A percentile compares a stretch with the other conserved stretches of the same genome.
Conservation (phyloP, 1,284 basidiomycete species). For the Ceratobasidium sp. region DNA sequence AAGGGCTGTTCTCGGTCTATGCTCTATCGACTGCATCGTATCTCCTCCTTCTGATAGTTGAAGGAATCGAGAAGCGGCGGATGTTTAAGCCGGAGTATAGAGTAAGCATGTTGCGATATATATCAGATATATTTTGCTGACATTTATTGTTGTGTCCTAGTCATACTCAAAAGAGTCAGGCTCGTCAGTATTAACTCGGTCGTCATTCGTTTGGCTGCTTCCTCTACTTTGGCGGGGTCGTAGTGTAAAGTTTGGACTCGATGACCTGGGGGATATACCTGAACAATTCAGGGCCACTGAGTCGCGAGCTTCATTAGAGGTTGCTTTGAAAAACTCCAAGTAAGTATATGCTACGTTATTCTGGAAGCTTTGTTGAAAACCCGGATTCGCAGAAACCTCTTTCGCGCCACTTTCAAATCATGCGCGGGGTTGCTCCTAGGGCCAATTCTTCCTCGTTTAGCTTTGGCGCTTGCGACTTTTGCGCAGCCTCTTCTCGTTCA, state of each 20-base stretch:
- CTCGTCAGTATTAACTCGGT: conserved; percentile 31
- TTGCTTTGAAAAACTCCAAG: conserved; percentile 5
- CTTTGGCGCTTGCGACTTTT: conserved; percentile 52
- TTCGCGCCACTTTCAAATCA: conserved; percentile 44
- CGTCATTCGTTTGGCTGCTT: conserved; percentile 31
- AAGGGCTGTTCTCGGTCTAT: not conserved
- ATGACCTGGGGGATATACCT: conserved; percentile 29
- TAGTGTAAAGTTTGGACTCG: conserved; percentile 30
- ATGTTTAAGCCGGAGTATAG: conserved; percentile 8
- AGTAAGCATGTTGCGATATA: not conserved
- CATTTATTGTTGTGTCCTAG: not conserved
- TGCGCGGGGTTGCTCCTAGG: conserved; percentile 44
- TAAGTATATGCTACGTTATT: not conserved
- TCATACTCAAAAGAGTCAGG: conserved; percentile 31
- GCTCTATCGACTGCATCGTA: conserved; percentile 13
- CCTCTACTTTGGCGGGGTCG: conserved; percentile 34
- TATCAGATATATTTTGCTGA: not conserved
- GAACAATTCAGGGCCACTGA: conserved; percentile 14
- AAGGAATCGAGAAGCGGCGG: conserved; percentile 15
- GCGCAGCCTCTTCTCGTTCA: conserved; percentile 54
- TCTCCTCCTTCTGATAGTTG: conserved; percentile 2
- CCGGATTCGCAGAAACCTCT: not conserved
- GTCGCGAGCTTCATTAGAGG: conserved; percentile 18
- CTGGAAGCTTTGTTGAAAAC: not conserved
- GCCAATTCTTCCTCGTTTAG: conserved; percentile 52